These are phyloP conservation scores for Amanita exitialis DNA, from an alignment of 768 basidiomycete species.

Conservation along the genomic window DNA sequence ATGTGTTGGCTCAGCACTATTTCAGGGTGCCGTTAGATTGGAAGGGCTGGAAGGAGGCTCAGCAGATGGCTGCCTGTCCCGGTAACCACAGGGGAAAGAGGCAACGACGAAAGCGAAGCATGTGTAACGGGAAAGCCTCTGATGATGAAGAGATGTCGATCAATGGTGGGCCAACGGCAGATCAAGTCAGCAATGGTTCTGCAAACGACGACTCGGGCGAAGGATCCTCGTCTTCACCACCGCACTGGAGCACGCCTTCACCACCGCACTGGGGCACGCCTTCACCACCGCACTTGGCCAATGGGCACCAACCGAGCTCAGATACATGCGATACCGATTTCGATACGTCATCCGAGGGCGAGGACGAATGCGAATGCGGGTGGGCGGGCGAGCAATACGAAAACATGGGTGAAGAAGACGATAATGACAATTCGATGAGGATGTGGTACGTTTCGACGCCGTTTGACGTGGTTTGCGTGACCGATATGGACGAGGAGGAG, in stretches of 20 bases:
- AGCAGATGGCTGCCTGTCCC: neutral
- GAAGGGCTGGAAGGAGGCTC: constrained; percentile 17
- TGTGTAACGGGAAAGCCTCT: neutral
- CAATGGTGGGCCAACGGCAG: neutral
- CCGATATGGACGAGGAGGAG: constrained; percentile 36
- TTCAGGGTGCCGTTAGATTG: constrained; percentile 54
- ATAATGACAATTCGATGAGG: constrained; percentile 28
- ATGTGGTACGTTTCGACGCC: constrained; percentile 65
- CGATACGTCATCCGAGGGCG: neutral
- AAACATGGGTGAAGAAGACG: constrained; percentile 5
- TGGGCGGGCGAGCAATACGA: constrained; percentile 7
- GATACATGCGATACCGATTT: neutral
- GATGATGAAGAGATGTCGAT: neutral
- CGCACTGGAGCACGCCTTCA: neutral
- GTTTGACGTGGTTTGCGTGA: constrained; percentile 62
- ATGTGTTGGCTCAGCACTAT: constrained; percentile 67
- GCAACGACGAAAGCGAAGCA: neutral
- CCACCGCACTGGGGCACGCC: neutral
- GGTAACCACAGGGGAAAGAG: constrained; percentile 1
- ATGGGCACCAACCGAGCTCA: neutral
- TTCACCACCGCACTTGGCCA: neutral
- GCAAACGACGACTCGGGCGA: neutral
- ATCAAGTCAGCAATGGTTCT: neutral
- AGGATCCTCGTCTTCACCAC: neutral
- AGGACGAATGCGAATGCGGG: constrained; percentile 3